These are phyloP conservation scores for Ciborinia camelliae DNA, from an alignment of 2,329 filamentous ascomycete genomes.

Conservation along the genomic window DNA sequence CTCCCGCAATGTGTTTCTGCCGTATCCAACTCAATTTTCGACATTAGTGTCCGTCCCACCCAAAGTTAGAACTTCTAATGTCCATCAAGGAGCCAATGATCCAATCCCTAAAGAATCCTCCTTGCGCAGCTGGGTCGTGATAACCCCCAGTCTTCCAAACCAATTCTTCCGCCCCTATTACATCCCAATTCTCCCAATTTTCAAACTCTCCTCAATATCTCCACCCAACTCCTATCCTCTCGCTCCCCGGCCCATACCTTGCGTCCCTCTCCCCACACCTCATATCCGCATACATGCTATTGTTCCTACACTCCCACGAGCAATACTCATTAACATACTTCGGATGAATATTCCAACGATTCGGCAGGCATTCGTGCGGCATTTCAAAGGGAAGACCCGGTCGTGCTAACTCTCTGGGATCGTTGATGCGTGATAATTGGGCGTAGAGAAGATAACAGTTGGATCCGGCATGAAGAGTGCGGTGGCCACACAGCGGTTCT, in stretches of 20 bases:
- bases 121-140: background rate
- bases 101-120: background rate
- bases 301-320: slow-evolving; percentile 35
- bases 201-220: slow-evolving; percentile 23
- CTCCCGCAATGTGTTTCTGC: background rate
- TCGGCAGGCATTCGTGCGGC: slow-evolving; percentile 31
- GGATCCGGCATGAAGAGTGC: slow-evolving; percentile 31
- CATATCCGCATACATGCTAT: slow-evolving; percentile 25
- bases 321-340: slow-evolving; percentile 29
- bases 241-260: slow-evolving; percentile 32
- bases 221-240: slow-evolving; percentile 37
- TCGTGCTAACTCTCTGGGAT: slow-evolving; percentile 27
- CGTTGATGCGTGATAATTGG: slow-evolving; percentile 37
- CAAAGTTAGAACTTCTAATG: background rate
- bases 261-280: slow-evolving; percentile 33
- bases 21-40: background rate
- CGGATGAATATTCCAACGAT: slow-evolving; percentile 27
- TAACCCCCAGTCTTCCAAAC: background rate
- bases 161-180: background rate
- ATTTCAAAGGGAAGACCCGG: slow-evolving; percentile 32
- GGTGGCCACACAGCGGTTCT: slow-evolving; percentile 34
- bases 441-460: slow-evolving; percentile 35
- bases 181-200: background rate
- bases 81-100: background rate
- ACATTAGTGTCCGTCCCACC: background rate